Percentiles rank a stretch among this genome's conserved stretches.
These are phyloP conservation scores for Allium fistulosum DNA, from an alignment of 106 monocot species.

Conservation along the genomic window DNA sequence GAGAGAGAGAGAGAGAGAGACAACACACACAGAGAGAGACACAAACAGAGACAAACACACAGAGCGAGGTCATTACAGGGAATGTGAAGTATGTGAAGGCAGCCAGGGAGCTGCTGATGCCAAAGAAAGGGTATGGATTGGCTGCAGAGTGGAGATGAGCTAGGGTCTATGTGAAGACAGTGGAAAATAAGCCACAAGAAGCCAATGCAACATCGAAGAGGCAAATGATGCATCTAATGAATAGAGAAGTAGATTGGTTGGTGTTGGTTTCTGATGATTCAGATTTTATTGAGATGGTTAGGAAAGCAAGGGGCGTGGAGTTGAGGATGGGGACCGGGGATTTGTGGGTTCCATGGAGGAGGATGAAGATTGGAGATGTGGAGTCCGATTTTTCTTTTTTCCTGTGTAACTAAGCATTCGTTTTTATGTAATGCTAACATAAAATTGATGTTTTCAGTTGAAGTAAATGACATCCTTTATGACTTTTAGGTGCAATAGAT, in stretches of 20 bases:
- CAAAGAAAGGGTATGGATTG: slow-evolving; percentile 68
- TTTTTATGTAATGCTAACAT: too few relatives aligned
- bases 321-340: slow-evolving; percentile 80
- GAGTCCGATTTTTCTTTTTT: not conserved
- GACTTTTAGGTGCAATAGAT: too few relatives aligned
- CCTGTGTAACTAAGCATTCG: too few relatives aligned
- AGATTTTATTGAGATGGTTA: slow-evolving; percentile 67
- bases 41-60: slow-evolving; percentile 29
- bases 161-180: slow-evolving; percentile 71
- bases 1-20: too few relatives aligned
- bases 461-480: too few relatives aligned
- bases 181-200: slow-evolving; percentile 82
- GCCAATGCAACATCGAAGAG: slow-evolving; percentile 77
- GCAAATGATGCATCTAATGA: slow-evolving; percentile 69
- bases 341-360: slow-evolving; percentile 82
- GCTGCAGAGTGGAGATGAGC: slow-evolving; percentile 77
- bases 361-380: slow-evolving; percentile 76
- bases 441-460: too few relatives aligned
- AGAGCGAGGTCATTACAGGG: slow-evolving; percentile 44
- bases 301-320: slow-evolving; percentile 51
- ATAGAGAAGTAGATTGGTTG: slow-evolving; percentile 72
- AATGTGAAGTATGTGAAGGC: slow-evolving; percentile 83
- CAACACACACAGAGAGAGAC: too few relatives aligned
- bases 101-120: slow-evolving; percentile 52
- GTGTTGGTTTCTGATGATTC: slow-evolving; percentile 89